Percentiles rank a stretch among this genome's conserved stretches.
phyloP scores from a whole-genome alignment of 2,329 filamentous ascomycete species.

The Sarocladiaceae sp. region DNA sequence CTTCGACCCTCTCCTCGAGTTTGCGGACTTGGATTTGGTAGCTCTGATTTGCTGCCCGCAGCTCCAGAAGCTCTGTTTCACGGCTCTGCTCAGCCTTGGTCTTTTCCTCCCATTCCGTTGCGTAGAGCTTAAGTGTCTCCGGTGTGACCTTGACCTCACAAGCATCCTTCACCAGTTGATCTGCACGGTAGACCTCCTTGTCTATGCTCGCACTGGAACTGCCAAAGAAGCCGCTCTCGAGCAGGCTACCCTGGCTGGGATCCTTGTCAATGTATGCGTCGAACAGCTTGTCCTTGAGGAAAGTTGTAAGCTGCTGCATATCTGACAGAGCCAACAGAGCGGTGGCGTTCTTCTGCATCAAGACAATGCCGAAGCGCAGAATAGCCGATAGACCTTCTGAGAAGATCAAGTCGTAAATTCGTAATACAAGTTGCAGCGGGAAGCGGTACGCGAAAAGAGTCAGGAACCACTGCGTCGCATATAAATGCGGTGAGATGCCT shows the following conservation, averaged over 20 bases:
- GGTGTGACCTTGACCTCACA: constrained; percentile 82
- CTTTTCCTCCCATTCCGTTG: constrained; percentile 88
- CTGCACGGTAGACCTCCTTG: constrained; percentile 93
- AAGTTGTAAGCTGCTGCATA: constrained; percentile 83
- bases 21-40: constrained; percentile 74
- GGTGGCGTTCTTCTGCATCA: constrained; percentile 91
- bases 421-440: constrained; percentile 89
- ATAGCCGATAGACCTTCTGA: constrained; percentile 92
- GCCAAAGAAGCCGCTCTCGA: constrained; percentile 97
- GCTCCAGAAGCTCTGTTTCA: constrained; percentile 72
- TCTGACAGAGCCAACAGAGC: constrained; percentile 80
- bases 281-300: constrained; percentile 90
- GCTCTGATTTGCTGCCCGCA: constrained; percentile 62
- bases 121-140: constrained; percentile 76
- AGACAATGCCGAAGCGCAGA: constrained; percentile 86
- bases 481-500: constrained; percentile 84
- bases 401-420: constrained; percentile 93
- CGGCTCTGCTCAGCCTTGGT: constrained; percentile 76
- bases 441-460: constrained; percentile 99
- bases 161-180: constrained; percentile 88
- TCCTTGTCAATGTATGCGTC: constrained; percentile 96
- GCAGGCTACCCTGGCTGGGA: constrained; percentile 85
- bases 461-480: constrained; percentile 98
- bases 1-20: constrained; percentile 83
- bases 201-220: constrained; percentile 84